phyloP scores from a whole-genome alignment of 2,329 filamentous ascomycete species.

The Monilinia laxa region DNA sequence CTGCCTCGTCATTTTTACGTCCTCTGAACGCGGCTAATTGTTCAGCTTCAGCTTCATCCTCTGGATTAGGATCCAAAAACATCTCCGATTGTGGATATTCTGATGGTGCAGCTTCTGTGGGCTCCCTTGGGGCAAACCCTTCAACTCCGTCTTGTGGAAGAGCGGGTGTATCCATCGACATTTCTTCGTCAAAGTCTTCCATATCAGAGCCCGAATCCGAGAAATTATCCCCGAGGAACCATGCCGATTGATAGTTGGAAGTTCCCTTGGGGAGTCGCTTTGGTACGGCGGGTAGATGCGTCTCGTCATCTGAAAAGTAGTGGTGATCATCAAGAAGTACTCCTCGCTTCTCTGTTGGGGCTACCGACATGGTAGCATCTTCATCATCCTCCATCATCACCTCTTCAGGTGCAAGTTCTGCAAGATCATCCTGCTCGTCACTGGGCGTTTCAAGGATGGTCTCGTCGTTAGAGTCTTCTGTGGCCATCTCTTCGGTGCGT shows the following conservation, averaged over 20 bases:
- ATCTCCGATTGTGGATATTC: slow-evolving; percentile 94
- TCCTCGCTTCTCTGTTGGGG: slow-evolving; percentile 66
- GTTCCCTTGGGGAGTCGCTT: slow-evolving; percentile 86
- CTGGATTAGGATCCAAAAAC: slow-evolving; percentile 72
- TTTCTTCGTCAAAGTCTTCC: slow-evolving; percentile 65
- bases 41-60: slow-evolving; percentile 77
- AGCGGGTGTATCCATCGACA: slow-evolving; percentile 52
- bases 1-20: slow-evolving; percentile 74
- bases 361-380: slow-evolving; percentile 50
- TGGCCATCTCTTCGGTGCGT: slow-evolving; percentile 65
- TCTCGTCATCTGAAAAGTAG: slow-evolving; percentile 91
- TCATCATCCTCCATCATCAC: slow-evolving; percentile 70
- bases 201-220: slow-evolving; percentile 82
- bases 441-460: slow-evolving; percentile 68
- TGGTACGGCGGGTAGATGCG: slow-evolving; percentile 58
- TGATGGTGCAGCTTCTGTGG: slow-evolving; percentile 76
- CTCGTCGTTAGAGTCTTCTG: slow-evolving; percentile 58
- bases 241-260: slow-evolving; percentile 89
- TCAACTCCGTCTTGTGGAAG: slow-evolving; percentile 83
- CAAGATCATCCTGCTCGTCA: slow-evolving; percentile 79
- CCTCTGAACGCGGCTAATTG: slow-evolving; percentile 80
- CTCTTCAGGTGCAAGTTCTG: slow-evolving; percentile 83
- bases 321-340: slow-evolving; percentile 95
- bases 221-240: slow-evolving; percentile 77
- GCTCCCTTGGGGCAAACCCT: slow-evolving; percentile 62